Conservation (phyloP, 495 filamentous ascomycete genomes). For the Neurospora sp. region DNA sequence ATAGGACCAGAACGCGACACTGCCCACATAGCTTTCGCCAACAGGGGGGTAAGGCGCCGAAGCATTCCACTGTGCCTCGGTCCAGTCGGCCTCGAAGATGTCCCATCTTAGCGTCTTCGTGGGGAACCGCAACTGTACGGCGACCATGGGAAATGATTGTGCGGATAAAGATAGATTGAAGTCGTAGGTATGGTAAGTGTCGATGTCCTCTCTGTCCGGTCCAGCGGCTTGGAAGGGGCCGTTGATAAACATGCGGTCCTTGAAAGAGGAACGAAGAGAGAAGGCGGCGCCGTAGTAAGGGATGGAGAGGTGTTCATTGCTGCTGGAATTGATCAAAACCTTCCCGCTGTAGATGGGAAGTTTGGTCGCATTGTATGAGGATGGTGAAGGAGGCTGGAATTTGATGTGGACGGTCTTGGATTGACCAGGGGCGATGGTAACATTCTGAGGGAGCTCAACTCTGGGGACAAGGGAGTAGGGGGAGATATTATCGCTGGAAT, state of each 20-base stretch:
- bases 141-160: constrained; percentile 15
- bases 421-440: constrained; percentile 12
- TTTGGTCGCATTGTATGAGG: constrained; percentile 4
- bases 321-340: constrained; percentile 20
- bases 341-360: constrained; percentile 31
- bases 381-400: constrained; percentile 15
- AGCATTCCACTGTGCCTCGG: constrained; percentile 15
- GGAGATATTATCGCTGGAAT: not conserved
- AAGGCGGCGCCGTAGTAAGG: constrained; percentile 20
- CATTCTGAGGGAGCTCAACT: constrained; percentile 2
- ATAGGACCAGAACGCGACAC: constrained; percentile 17
- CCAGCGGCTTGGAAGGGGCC: constrained; percentile 9
- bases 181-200: constrained; percentile 14
- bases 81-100: constrained; percentile 21
- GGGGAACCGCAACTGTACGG: constrained; percentile 20
- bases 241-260: constrained; percentile 1
- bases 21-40: constrained; percentile 19
- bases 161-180: constrained; percentile 16
- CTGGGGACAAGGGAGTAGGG: constrained; percentile 5
- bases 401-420: constrained; percentile 18
- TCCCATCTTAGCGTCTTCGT: constrained; percentile 19
- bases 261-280: constrained; percentile 4
- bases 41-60: constrained; percentile 21
- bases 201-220: constrained; percentile 8
- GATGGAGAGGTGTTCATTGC: constrained; percentile 23